Percentiles rank a stretch among this genome's conserved stretches.
Conservation (phyloP, 2,329 filamentous ascomycete species). For the Nothophoma quercina region DNA sequence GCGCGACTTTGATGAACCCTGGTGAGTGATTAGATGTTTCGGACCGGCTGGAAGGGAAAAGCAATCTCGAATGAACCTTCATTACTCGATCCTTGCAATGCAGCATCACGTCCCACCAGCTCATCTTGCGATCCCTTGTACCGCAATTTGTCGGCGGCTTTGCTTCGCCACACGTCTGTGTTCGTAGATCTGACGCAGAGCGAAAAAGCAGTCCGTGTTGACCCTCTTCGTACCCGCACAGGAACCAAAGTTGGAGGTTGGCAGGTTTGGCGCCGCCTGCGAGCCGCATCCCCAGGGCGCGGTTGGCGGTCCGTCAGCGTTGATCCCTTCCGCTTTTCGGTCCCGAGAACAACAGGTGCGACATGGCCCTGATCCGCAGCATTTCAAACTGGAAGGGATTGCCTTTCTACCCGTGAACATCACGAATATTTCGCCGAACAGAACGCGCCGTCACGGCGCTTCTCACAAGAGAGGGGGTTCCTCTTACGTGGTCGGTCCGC, state of each 20-base stretch:
- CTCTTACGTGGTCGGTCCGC: conserved; percentile 31
- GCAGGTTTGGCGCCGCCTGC: conserved; percentile 30
- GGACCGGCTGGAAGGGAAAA: conserved; percentile 4
- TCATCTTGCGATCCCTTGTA: not conserved
- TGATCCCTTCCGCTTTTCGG: conserved; percentile 39
- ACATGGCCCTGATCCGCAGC: conserved; percentile 11
- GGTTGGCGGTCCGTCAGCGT: conserved; percentile 24
- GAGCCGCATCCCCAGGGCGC: conserved; percentile 28
- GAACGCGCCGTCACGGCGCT: conserved; percentile 26
- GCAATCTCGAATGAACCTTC: conserved; percentile 1
- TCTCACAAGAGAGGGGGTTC: conserved; percentile 26
- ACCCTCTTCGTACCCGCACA: not conserved
- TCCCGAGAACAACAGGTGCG: conserved; percentile 21
- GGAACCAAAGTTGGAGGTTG: conserved; percentile 5
- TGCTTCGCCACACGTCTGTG: conserved; percentile 6
- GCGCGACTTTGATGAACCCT: not conserved
- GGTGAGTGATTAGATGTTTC: conserved; percentile 10
- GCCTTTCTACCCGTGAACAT: conserved; percentile 24
- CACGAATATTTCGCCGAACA: conserved; percentile 36
- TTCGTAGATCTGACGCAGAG: conserved; percentile 4
- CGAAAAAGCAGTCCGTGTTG: conserved; percentile 10
- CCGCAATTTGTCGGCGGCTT: not conserved
- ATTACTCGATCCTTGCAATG: not conserved
- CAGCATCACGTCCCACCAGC: not conserved
- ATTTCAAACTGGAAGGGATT: conserved; percentile 25